Percentiles rank a stretch among this genome's conserved stretches.
phyloP scores from a whole-genome alignment of 2,329 filamentous ascomycete genomes.

The Sclerotinia trifoliorum region DNA sequence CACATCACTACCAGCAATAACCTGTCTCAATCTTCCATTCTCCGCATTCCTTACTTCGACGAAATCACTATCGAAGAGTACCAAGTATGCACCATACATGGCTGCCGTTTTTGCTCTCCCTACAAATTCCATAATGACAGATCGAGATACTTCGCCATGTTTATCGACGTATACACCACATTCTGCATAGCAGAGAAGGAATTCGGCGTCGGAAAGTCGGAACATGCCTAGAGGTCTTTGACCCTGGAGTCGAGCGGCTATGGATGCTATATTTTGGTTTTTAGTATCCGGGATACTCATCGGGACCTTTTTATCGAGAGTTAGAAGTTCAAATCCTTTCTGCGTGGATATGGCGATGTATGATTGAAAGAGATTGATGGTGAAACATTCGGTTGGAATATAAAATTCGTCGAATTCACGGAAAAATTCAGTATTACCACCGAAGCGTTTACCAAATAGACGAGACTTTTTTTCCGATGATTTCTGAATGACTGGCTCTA shows the following conservation, averaged over 20 bases:
- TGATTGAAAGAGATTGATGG: slow-evolving; percentile 93
- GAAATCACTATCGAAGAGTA: slow-evolving; percentile 94
- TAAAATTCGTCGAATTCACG: slow-evolving; percentile 99
- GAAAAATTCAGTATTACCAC: slow-evolving; percentile 88
- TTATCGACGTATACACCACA: slow-evolving; percentile 98
- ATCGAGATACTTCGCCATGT: slow-evolving; percentile 90
- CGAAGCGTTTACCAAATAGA: slow-evolving; percentile 55
- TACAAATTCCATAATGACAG: slow-evolving; percentile 98
- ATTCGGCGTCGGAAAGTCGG: slow-evolving; percentile 86
- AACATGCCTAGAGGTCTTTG: slow-evolving; percentile 95
- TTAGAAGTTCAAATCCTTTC: slow-evolving; percentile 93
- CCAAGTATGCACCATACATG: slow-evolving; percentile 85
- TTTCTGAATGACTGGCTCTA: slow-evolving; percentile 94
- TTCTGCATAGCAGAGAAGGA: slow-evolving; percentile 90
- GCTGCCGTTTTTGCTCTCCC: slow-evolving; percentile 84
- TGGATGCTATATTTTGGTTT: slow-evolving; percentile 78
- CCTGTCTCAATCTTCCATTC: slow-evolving; percentile 89
- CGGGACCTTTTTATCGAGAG: slow-evolving; percentile 93
- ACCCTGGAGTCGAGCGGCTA: slow-evolving; percentile 77
- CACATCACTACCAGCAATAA: slow-evolving; percentile 89
- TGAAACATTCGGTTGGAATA: slow-evolving; percentile 91
- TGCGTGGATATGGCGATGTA: slow-evolving; percentile 89
- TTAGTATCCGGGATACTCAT: slow-evolving; percentile 90
- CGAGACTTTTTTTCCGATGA: slow-evolving; percentile 79
- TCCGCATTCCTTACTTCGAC: slow-evolving; percentile 96